Base-by-base conservation (phyloP, 192 early-diverging fungal genomes). In the Entophlyctis helioformis region DNA sequence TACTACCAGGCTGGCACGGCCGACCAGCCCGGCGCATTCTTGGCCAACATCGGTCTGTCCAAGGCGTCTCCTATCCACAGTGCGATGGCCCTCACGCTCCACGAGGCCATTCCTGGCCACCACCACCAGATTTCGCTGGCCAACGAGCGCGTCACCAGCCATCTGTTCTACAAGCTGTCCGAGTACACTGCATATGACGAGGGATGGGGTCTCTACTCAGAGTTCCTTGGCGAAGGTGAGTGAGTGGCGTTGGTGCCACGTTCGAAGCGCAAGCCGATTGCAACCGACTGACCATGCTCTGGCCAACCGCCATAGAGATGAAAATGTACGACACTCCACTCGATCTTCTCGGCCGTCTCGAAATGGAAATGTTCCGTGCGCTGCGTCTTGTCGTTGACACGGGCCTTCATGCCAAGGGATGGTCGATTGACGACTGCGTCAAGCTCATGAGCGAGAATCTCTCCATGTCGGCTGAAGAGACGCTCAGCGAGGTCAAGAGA, bases 71-170 rank as follows among this genome's bases (percentile, higher is more conserved):
- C 53, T 9, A 32, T 4, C 3, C 47, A 51, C 43, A 43, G 34
- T 34, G 50, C 43, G 38, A 42, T 39, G 8, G 54, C 51, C 15
- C 7, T 54, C 15, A 39, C 44, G 16, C 28, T 67, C 24, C 60
- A 67, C 48, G 61, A 63, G 42, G 59, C 54, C 44, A 57, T 27
- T 33, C 61, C 61, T 16, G 61, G 61, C 32, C 61, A 63, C 50
- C 61, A 63, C 46, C 59, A 62, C 44, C 66, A 67, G 39, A 25
- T 67, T 26, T 59, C 60, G 10, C 35, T 67, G 13, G 39, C 45
- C 9, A 20, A 52, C 22, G 66, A 57, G 35, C 44, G 58, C 21
- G 41, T 44, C 23, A 37, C 45, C 22, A 22, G 36, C 3, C 60
- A 62, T 41, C 24, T 62, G 20, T 38, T 62, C 9, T n/a, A 50